These are phyloP conservation scores for Rhodotorula toruloides DNA, from an alignment of 768 basidiomycete genomes.

Conservation along the genomic window DNA sequence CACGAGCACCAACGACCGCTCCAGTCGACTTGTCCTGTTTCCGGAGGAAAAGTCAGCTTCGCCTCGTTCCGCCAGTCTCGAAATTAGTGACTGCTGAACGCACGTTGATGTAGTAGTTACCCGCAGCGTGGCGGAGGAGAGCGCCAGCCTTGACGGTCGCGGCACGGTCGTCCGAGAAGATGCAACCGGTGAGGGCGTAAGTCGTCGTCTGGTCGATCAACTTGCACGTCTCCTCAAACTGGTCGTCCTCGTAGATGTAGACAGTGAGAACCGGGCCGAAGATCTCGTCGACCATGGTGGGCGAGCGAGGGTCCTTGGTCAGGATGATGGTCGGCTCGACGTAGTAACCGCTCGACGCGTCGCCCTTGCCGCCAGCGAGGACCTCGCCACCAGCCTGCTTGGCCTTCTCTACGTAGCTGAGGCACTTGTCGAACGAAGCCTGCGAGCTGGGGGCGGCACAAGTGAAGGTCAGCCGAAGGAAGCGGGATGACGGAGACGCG, in stretches of 20 bases:
- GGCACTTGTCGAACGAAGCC: slow-evolving; percentile 82
- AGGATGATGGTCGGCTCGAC: slow-evolving; percentile 90
- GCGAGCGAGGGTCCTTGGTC: slow-evolving; percentile 78
- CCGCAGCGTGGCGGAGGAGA: slow-evolving; percentile 80
- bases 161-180: slow-evolving; percentile 76
- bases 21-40: slow-evolving; percentile 72
- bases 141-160: slow-evolving; percentile 75
- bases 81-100: background rate
- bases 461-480: slow-evolving; percentile 1
- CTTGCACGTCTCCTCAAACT: slow-evolving; percentile 79
- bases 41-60: background rate
- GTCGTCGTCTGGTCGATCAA: slow-evolving; percentile 77
- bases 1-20: slow-evolving; percentile 93
- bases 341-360: slow-evolving; percentile 88
- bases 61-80: background rate
- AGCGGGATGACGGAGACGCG: background rate
- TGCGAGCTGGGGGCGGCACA: slow-evolving; percentile 56
- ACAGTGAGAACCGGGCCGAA: slow-evolving; percentile 94
- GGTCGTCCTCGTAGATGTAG: slow-evolving; percentile 79
- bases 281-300: slow-evolving; percentile 91
- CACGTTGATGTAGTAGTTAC: slow-evolving; percentile 68
- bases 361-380: slow-evolving; percentile 72
- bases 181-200: slow-evolving; percentile 91
- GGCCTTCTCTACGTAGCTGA: slow-evolving; percentile 74
- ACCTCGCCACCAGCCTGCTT: slow-evolving; percentile 84